Percentiles rank a stretch among this genome's conserved stretches.
Conservation (phyloP, 495 filamentous ascomycete genomes). For the Penicillium herquei region DNA sequence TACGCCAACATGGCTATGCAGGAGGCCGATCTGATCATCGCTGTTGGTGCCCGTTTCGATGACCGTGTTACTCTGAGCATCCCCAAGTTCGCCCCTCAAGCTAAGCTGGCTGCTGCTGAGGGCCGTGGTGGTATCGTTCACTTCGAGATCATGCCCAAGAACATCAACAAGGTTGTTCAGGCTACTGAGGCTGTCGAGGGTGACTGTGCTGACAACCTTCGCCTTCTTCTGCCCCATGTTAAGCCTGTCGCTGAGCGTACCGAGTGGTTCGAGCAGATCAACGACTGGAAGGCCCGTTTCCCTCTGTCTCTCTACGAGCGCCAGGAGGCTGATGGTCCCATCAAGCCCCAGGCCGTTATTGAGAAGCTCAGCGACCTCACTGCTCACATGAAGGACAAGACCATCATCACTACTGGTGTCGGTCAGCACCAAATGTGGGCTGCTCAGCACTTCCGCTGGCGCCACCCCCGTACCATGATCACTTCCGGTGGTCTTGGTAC, state of each 20-base stretch:
- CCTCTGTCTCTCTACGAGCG: constrained; percentile 74
- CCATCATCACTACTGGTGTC: constrained; percentile 87
- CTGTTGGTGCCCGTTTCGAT: constrained; percentile 63
- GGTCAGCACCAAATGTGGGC: constrained; percentile 99
- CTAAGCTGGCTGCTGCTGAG: constrained; percentile 55
- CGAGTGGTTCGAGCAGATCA: constrained; percentile 87
- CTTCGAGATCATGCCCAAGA: constrained; percentile 65
- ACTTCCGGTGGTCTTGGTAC: constrained; percentile 91
- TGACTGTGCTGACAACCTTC: constrained; percentile 65
- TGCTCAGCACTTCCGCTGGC: constrained; percentile 92
- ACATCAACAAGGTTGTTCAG: constrained; percentile 65
- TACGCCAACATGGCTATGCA: constrained; percentile 67
- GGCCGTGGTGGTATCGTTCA: constrained; percentile 61
- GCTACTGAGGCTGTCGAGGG: constrained; percentile 62
- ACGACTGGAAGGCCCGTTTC: constrained; percentile 84
- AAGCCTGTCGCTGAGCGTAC: constrained; percentile 60
- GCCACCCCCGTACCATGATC: constrained; percentile 83
- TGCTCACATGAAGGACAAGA: constrained; percentile 68
- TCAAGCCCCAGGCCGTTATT: constrained; percentile 89
- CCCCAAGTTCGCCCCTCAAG: constrained; percentile 56
- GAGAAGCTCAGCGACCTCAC: constrained; percentile 79
- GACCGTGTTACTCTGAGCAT: constrained; percentile 59
- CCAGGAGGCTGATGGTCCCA: constrained; percentile 64
- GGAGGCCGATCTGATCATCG: constrained; percentile 62
- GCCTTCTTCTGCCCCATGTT: constrained; percentile 67